Conservation (phyloP, 495 filamentous ascomycete species). For the Penicillium dipodomyicola region DNA sequence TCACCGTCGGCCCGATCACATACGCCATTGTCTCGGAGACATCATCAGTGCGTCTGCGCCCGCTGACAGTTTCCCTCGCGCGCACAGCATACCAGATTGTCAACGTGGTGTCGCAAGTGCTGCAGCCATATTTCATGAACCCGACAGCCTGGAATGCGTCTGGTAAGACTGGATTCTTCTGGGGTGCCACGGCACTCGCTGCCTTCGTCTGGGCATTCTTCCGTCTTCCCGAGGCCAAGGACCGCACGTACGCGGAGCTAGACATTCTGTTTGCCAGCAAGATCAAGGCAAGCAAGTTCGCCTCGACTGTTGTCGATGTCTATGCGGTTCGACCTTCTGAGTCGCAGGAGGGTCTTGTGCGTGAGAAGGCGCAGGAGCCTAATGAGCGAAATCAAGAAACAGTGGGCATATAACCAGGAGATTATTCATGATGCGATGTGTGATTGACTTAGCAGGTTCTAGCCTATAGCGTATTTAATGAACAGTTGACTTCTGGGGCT, state of each 20-base stretch:
- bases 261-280: slow-evolving; percentile 62
- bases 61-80: slow-evolving; percentile 62
- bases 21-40: slow-evolving; percentile 72
- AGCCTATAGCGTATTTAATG: background rate
- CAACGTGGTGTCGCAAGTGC: slow-evolving; percentile 58
- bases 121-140: slow-evolving; percentile 69
- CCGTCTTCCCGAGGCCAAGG: slow-evolving; percentile 64
- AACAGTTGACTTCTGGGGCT: background rate
- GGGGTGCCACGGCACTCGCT: slow-evolving; percentile 59
- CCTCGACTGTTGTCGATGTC: slow-evolving; percentile 54
- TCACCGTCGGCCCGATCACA: slow-evolving; percentile 68
- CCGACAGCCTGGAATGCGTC: slow-evolving; percentile 63
- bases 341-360: slow-evolving; percentile 24
- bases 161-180: slow-evolving; percentile 70
- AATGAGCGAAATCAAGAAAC: slow-evolving; percentile 15
- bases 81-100: slow-evolving; percentile 65
- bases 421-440: background rate
- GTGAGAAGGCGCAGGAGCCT: slow-evolving; percentile 13
- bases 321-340: slow-evolving; percentile 34
- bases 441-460: slow-evolving; percentile 3
- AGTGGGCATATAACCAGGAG: background rate
- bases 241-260: slow-evolving; percentile 64
- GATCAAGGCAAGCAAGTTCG: slow-evolving; percentile 60
- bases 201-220: slow-evolving; percentile 67
- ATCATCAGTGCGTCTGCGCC: slow-evolving; percentile 62